Evolutionary conservation across 148 eudicot genomes (phyloP).

Genomic region (Nyssa sinensis): DNA sequence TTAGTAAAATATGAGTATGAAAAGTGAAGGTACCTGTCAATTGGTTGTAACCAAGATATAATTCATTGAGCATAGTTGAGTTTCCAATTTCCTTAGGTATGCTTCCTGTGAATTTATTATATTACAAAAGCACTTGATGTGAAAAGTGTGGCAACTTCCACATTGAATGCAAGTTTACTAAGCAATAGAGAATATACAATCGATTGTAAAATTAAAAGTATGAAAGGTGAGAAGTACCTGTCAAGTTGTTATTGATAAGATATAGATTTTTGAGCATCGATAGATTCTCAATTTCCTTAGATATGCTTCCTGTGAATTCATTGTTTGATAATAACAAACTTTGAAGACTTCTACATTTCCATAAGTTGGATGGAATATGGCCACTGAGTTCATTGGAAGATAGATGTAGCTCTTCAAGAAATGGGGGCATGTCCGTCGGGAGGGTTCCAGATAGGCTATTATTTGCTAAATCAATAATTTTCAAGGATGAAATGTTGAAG

Average conservation of each 20-base stretch:
- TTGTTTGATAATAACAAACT: background rate
- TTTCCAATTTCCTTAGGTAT: too few relatives aligned
- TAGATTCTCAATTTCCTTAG: background rate
- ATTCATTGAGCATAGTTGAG: background rate
- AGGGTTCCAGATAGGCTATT: slow-evolving; percentile 27
- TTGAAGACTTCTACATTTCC: slow-evolving; percentile 8
- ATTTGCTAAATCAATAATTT: slow-evolving; percentile 8
- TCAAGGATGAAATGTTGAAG: slow-evolving; percentile 27
- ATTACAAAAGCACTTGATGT: too few relatives aligned
- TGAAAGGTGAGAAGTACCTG: too few relatives aligned
- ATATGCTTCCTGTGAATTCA: background rate
- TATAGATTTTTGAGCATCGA: background rate
- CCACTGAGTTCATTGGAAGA: slow-evolving; percentile 15
- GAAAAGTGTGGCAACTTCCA: too few relatives aligned
- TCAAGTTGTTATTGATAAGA: background rate
- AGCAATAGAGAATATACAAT: background rate
- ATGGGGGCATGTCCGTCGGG: too few relatives aligned
- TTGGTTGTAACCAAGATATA: background rate
- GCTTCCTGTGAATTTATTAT: too few relatives aligned
- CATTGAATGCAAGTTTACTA: too few relatives aligned
- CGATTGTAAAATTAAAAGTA: too few relatives aligned
- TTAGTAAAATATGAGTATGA: too few relatives aligned
- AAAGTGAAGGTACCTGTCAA: too few relatives aligned
- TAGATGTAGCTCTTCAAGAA: too few relatives aligned
- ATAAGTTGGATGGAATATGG: background rate